These are phyloP conservation scores for Xylaria sp. DNA, from an alignment of 2,329 filamentous ascomycete genomes.

Conservation along the genomic window DNA sequence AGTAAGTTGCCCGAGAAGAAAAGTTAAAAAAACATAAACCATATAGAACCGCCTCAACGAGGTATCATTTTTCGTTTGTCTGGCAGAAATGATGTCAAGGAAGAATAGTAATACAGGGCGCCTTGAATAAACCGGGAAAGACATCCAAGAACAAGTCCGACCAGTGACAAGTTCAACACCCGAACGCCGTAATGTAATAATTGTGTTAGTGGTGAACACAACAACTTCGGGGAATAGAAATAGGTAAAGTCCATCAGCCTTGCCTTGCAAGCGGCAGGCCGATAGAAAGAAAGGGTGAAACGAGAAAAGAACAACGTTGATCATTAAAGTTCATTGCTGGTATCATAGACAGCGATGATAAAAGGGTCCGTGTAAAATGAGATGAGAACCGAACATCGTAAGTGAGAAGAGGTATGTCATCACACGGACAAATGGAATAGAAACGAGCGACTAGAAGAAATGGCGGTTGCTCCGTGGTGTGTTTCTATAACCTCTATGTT, in stretches of 20 bases:
- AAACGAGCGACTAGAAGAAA: constrained; percentile 36
- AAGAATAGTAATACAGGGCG: constrained; percentile 32
- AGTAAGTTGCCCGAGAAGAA: neutral
- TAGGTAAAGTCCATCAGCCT: neutral
- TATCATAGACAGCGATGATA: constrained; percentile 12
- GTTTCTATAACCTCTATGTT: constrained; percentile 40
- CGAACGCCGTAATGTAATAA: constrained; percentile 38
- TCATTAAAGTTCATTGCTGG: constrained; percentile 33
- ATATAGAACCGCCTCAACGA: neutral
- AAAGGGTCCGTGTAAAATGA: constrained; percentile 12
- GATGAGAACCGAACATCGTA: constrained; percentile 11
- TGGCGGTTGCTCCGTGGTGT: constrained; percentile 55
- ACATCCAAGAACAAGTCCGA: neutral
- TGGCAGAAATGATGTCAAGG: neutral
- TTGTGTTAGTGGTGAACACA: constrained; percentile 27
- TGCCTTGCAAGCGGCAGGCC: neutral
- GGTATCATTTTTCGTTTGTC: neutral
- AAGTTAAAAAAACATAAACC: neutral
- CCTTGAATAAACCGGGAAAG: neutral
- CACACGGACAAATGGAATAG: constrained; percentile 7
- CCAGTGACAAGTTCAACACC: constrained; percentile 14
- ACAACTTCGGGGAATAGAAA: constrained; percentile 21
- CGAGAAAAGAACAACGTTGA: constrained; percentile 32
- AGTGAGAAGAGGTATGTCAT: constrained; percentile 5
- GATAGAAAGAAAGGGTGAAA: neutral